phyloP scores from a whole-genome alignment of 176 grass and related monocot genomes.

The Microstegium vimineum region DNA sequence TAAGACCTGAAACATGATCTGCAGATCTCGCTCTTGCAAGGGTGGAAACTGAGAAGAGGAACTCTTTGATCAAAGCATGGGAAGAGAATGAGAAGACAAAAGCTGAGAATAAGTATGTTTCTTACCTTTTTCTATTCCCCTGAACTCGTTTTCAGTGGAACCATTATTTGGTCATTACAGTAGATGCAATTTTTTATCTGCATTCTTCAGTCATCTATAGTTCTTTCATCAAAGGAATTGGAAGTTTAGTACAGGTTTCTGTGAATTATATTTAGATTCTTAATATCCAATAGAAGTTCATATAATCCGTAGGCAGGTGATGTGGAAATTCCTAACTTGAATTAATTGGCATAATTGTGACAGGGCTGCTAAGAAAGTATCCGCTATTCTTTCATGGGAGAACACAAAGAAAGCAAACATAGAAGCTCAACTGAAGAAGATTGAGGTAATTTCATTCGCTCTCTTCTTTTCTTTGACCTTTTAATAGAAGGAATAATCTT shows the following conservation, averaged over 20 bases:
- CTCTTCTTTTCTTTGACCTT: neutral
- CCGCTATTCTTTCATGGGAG: constrained; percentile 76
- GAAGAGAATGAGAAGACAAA: constrained; percentile 96
- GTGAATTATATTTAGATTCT: neutral
- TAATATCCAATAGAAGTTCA: neutral
- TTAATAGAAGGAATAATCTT: neutral
- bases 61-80: constrained; percentile 86
- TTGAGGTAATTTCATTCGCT: constrained; percentile 51
- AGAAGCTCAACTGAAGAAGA: constrained; percentile 79
- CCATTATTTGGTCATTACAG: neutral
- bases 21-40: constrained; percentile 73
- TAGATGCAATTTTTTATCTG: neutral
- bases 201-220: constrained; percentile 1
- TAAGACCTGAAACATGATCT: neutral
- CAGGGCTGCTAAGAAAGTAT: constrained; percentile 82
- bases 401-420: constrained; percentile 79
- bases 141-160: neutral
- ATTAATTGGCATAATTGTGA: neutral
- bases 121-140: neutral
- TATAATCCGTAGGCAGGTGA: neutral
- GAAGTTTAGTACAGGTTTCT: neutral
- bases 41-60: constrained; percentile 78
- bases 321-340: constrained; percentile 21
- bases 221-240: neutral
- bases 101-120: constrained; percentile 77